Evolutionary conservation across 768 basidiomycete genomes (phyloP).

Genomic region (Neoboletus brunneissimus): DNA sequence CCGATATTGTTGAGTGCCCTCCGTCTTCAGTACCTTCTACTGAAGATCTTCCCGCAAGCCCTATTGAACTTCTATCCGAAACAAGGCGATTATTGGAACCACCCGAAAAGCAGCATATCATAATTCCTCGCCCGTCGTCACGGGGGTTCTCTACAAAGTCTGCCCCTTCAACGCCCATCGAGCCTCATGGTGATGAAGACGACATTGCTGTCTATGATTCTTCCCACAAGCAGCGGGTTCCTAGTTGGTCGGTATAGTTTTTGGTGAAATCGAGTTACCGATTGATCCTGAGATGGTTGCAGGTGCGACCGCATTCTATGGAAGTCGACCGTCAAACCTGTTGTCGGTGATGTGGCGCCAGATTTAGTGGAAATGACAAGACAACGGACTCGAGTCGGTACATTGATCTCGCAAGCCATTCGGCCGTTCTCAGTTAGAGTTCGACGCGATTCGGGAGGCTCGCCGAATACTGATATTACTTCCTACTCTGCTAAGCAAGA

Average conservation of each 20-base stretch:
- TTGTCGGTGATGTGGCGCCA: slow-evolving; percentile 41
- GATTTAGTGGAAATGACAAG: slow-evolving; percentile 30
- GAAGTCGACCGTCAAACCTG: slow-evolving; percentile 65
- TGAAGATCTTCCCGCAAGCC: slow-evolving; percentile 25
- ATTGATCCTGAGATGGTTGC: slow-evolving; percentile 3
- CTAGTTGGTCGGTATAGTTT: slow-evolving; percentile 64
- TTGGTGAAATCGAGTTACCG: background rate
- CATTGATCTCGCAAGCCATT: slow-evolving; percentile 54
- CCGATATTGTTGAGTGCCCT: slow-evolving; percentile 25
- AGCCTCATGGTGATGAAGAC: slow-evolving; percentile 37
- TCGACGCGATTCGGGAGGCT: slow-evolving; percentile 38
- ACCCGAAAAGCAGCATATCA: slow-evolving; percentile 18
- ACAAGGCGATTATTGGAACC: slow-evolving; percentile 15
- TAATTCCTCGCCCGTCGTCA: slow-evolving; percentile 27
- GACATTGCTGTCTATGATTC: slow-evolving; percentile 76
- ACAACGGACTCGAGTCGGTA: slow-evolving; percentile 48
- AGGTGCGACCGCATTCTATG: slow-evolving; percentile 87
- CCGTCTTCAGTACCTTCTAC: slow-evolving; percentile 23
- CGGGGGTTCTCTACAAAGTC: slow-evolving; percentile 31
- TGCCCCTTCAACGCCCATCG: slow-evolving; percentile 31
- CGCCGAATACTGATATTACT: slow-evolving; percentile 25
- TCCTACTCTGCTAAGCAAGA: slow-evolving; percentile 19
- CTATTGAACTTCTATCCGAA: slow-evolving; percentile 15
- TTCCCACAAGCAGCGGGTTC: slow-evolving; percentile 77
- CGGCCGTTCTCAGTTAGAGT: slow-evolving; percentile 42